Conservation (phyloP, 495 filamentous ascomycete genomes). For the Hypomontagnella submonticulosa region DNA sequence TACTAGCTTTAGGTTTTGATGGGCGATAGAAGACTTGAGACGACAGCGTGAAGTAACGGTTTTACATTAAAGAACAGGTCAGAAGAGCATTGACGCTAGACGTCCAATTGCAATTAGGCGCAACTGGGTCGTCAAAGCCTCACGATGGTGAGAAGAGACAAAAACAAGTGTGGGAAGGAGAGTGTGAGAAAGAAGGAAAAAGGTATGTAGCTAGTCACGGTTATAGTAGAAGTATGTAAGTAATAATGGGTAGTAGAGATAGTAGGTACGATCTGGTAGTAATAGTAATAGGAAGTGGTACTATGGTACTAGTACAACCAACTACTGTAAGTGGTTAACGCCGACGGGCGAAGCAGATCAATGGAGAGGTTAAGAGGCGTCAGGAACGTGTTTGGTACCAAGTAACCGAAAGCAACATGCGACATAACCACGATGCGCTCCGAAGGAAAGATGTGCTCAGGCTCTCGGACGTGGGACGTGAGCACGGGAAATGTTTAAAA, state of each 20-base stretch:
- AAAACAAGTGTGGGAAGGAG: background rate
- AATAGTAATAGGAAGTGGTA: constrained; percentile 9
- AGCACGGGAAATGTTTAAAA: constrained; percentile 18
- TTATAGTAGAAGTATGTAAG: constrained; percentile 19
- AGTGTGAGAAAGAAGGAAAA: background rate
- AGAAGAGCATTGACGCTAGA: constrained; percentile 41
- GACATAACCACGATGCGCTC: constrained; percentile 30
- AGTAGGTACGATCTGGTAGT: constrained; percentile 4
- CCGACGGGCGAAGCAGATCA: constrained; percentile 13
- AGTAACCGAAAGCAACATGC: constrained; percentile 31
- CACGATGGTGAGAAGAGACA: constrained; percentile 6
- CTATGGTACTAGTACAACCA: constrained; percentile 1
- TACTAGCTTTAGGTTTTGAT: constrained; percentile 5
- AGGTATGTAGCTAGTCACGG: constrained; percentile 18
- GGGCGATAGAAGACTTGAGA: constrained; percentile 4
- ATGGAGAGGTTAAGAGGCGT: constrained; percentile 29
- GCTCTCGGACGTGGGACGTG: constrained; percentile 9
- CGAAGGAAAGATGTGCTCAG: constrained; percentile 1
- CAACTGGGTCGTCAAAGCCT: constrained; percentile 38
- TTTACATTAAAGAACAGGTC: constrained; percentile 38
- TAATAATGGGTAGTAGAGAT: constrained; percentile 6
- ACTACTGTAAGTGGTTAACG: constrained; percentile 6
- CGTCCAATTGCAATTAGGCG: constrained; percentile 46
- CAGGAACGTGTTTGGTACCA: constrained; percentile 35
- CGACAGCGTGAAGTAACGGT: constrained; percentile 15